phyloP scores from a whole-genome alignment of 1,139 yeast genomes.

The Kazachstania sp. region DNA sequence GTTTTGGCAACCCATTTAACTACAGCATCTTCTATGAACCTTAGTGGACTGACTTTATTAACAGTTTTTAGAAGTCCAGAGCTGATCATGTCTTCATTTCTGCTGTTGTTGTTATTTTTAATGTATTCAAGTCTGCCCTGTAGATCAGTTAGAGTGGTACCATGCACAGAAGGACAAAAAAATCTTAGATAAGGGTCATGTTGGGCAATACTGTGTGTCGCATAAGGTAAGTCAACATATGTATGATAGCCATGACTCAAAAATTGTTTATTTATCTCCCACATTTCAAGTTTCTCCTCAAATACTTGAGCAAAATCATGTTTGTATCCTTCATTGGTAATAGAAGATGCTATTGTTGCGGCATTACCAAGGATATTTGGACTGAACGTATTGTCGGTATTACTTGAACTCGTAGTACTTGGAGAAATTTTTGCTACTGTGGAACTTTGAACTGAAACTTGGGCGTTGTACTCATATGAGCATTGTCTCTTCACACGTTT shows the following conservation, averaged over 20 bases:
- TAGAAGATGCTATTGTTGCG: neutral
- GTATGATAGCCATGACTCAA: constrained; percentile 11
- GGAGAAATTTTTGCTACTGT: neutral
- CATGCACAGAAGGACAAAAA: constrained; percentile 12
- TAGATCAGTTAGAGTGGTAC: constrained; percentile 10
- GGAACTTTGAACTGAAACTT: neutral
- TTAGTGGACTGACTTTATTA: constrained; percentile 8
- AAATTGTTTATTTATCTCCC: constrained; percentile 11
- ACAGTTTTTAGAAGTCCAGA: neutral
- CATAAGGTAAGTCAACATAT: constrained; percentile 12
- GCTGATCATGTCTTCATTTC: neutral
- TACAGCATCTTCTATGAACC: constrained; percentile 13
- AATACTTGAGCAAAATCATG: neutral
- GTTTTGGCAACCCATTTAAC: constrained; percentile 11
- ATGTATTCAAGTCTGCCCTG: constrained; percentile 5
- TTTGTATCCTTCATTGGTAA: neutral
- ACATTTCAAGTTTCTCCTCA: constrained; percentile 5
- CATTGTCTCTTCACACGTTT: constrained; percentile 7
- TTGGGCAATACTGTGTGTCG: constrained; percentile 11
- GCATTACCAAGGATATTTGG: neutral
- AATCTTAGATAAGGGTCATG: constrained; percentile 11
- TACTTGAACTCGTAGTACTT: neutral
- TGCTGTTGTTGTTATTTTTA: neutral
- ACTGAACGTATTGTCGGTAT: neutral
- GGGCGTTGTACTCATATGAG: constrained; percentile 1